Evolutionary conservation across 169 alveolate species (phyloP).

Genomic region (Babesia gibsoni): DNA sequence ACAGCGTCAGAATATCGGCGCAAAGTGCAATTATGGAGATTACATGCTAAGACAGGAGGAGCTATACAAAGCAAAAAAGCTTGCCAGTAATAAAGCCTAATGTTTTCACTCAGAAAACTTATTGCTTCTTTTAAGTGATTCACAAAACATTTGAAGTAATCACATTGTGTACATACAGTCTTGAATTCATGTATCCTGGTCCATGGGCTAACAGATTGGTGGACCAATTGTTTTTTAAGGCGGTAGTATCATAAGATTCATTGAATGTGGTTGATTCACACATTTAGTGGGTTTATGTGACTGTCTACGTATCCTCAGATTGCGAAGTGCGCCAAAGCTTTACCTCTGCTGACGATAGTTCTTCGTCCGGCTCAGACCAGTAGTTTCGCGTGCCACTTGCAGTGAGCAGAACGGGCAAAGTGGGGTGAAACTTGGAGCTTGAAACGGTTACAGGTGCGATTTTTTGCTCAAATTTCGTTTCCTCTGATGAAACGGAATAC

Average conservation of each 20-base stretch:
- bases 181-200: background rate
- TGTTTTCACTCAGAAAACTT: too few relatives aligned
- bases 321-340: too few relatives aligned
- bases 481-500: background rate
- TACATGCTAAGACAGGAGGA: conserved; percentile 78
- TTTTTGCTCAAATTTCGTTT: background rate
- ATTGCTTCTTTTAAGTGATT: too few relatives aligned
- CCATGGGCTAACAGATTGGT: background rate
- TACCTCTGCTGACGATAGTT: too few relatives aligned
- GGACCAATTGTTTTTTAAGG: too few relatives aligned
- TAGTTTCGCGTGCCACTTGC: conserved; percentile 13
- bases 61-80: conserved; percentile 33
- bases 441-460: background rate
- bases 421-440: conserved; percentile 19
- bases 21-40: conserved; percentile 76
- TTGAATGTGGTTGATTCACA: too few relatives aligned
- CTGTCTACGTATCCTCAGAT: background rate
- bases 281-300: too few relatives aligned
- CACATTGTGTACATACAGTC: background rate
- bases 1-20: conserved; percentile 79
- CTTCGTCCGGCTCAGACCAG: background rate
- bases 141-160: too few relatives aligned
- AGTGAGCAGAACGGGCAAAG: background rate
- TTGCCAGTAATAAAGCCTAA: background rate
- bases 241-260: too few relatives aligned